Evolutionary conservation across 176 grass and related monocot genomes (phyloP).

Genomic region (Themeda triandra): DNA sequence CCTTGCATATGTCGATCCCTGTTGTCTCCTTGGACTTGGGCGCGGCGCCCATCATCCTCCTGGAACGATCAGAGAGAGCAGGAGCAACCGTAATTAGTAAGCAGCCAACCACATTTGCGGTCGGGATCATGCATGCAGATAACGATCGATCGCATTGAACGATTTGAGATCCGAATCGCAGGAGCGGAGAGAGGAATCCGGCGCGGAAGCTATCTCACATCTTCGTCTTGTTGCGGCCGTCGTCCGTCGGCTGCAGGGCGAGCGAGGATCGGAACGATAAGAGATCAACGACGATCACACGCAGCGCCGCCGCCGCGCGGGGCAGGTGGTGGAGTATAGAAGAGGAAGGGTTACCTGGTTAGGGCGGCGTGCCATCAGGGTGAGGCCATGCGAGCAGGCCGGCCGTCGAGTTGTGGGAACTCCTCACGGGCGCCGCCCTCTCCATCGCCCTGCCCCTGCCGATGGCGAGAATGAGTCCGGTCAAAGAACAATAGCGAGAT

Average conservation of each 20-base stretch:
- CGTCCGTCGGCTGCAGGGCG: constrained; percentile 57
- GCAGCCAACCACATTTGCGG: neutral
- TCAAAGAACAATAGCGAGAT: no score
- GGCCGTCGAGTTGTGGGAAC: constrained; percentile 67
- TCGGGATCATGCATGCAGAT: neutral
- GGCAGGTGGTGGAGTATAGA: neutral
- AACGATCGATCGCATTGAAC: neutral
- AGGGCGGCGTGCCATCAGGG: constrained; percentile 34
- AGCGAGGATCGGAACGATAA: neutral
- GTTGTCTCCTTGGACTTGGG: constrained; percentile 78
- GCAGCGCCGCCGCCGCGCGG: neutral
- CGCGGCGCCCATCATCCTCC: constrained; percentile 62
- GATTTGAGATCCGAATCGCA: constrained; percentile 11
- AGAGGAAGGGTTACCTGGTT: constrained; percentile 34
- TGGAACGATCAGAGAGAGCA: constrained; percentile 20
- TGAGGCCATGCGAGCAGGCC: constrained; percentile 72
- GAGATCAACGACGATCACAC: neutral
- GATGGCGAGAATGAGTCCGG: no score
- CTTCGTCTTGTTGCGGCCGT: constrained; percentile 58
- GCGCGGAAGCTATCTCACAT: constrained; percentile 45
- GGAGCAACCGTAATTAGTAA: neutral
- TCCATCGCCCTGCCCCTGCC: no score
- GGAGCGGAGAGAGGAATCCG: neutral
- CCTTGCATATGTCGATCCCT: constrained; percentile 64
- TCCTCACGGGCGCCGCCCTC: constrained; percentile 65